Evolutionary conservation across 2,329 filamentous ascomycete species (phyloP).

Genomic region (Biscogniauxia marginata): DNA sequence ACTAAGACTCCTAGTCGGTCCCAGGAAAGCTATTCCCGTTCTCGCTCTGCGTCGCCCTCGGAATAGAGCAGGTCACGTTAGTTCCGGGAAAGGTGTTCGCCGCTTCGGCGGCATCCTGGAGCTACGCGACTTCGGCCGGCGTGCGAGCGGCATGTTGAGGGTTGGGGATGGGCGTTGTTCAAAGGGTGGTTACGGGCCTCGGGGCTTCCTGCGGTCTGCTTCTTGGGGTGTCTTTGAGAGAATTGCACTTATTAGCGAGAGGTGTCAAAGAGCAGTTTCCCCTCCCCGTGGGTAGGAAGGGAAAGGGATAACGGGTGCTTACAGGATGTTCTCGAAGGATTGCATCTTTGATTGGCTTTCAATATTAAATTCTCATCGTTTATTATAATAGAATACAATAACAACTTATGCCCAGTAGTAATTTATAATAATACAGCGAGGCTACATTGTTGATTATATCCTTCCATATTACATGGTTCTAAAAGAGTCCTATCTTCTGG

Average conservation of each 20-base stretch:
- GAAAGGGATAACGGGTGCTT: background rate
- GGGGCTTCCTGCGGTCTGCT: background rate
- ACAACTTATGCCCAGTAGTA: too few species aligned
- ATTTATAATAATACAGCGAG: too few species aligned
- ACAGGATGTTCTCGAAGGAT: background rate
- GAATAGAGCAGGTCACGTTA: background rate
- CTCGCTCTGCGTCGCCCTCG: background rate
- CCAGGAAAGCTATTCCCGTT: background rate
- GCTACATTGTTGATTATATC: too few species aligned
- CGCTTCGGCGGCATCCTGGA: too few species aligned
- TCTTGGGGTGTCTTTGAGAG: background rate
- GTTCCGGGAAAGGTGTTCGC: background rate
- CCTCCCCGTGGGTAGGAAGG: too few species aligned
- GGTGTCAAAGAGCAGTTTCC: too few species aligned
- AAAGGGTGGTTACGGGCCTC: too few species aligned
- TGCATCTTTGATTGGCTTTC: background rate
- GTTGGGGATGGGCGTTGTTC: background rate
- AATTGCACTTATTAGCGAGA: too few species aligned
- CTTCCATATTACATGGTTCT: too few species aligned
- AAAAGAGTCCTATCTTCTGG: too few species aligned
- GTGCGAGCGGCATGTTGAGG: background rate
- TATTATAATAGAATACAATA: too few species aligned
- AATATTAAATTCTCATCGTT: too few species aligned
- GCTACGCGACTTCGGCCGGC: background rate
- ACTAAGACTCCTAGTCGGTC: background rate